Base-by-base conservation (phyloP, 192 early-diverging fungal species). In the Podila verticillata region DNA sequence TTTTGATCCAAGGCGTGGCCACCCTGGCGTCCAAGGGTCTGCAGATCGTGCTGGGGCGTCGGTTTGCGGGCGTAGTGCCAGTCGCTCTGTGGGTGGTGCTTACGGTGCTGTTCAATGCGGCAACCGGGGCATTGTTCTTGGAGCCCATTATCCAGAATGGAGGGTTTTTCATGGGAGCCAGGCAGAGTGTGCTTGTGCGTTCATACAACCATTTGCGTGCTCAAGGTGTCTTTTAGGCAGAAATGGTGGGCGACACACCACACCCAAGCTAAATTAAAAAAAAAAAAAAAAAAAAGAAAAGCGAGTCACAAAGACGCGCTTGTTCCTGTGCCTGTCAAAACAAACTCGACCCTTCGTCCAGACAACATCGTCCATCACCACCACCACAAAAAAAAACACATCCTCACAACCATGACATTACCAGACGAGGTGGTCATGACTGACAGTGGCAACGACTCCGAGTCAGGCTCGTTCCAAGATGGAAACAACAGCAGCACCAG, bases 361-460 rank as follows among this genome's bases (percentile, higher is more conserved):
- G 35, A 36, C 35, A n/a, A 8, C 35, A 36, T 44, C 10, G 39
- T 44, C 39, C 39, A 44, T 44, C 39, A 44, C 39, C 39, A 44
- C 3, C n/a, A n/a, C 39, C 20, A 54, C 20, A 54, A 48, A 48
- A 47, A 47, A 47, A 47, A 3, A 48, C 48, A 48, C 51, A 24
- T 54, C 51, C 24, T 26, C 24, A 10, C 51, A n/a, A 26, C 51
- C 51, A 80, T 80, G 77, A 64, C 65, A 15, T 70, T 80, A 36
- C 54, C 66, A 12, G 77, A 80, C 39, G 77, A 80, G 70, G 70
- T 80, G 36, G 47, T 47, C 54, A 80, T 80, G 77, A 68, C 65
- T 56, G 77, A 80, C 57, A 80, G 77, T 57, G 77, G 77, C 26
- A 80, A 80, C 34, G 77, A 80, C 32, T 80, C 77, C 7, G 77